Evolutionary conservation across 176 grass and related monocot species (phyloP).

Genomic region (Bothriochloa decipiens): DNA sequence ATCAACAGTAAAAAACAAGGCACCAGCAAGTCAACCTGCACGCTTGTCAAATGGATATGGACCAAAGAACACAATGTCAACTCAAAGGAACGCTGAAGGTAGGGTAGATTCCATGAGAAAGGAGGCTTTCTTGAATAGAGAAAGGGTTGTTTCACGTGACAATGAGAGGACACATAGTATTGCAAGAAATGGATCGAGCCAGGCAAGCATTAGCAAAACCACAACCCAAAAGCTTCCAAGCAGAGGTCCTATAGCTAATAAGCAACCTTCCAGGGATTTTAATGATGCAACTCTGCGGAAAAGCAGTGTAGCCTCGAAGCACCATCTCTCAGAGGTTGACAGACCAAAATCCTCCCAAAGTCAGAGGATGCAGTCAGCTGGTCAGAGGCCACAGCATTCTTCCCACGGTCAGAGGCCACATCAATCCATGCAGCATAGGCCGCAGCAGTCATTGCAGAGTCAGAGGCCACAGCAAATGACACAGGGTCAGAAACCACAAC

Average conservation of each 20-base stretch:
- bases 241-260: conserved; percentile 44
- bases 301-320: conserved; percentile 39
- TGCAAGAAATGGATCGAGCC: conserved; percentile 54
- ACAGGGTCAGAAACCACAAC: conserved; percentile 29
- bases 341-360: conserved; percentile 40
- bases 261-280: conserved; percentile 54
- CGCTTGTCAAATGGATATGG: conserved; percentile 54
- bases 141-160: conserved; percentile 38
- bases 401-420: conserved; percentile 46
- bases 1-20: conserved; percentile 50
- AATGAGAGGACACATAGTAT: conserved; percentile 41
- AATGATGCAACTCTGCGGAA: conserved; percentile 49
- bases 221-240: conserved; percentile 48
- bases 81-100: conserved; percentile 38
- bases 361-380: conserved; percentile 45
- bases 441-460: conserved; percentile 32
- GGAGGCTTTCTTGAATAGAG: conserved; percentile 34
- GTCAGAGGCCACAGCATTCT: conserved; percentile 43
- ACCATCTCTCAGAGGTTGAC: conserved; percentile 36
- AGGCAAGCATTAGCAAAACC: conserved; percentile 44
- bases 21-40: conserved; percentile 40
- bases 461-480: conserved; percentile 14
- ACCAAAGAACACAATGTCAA: conserved; percentile 50
- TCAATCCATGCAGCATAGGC: conserved; percentile 20
- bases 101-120: conserved; percentile 54